A percentile compares a stretch with the other conserved stretches of the same genome.
These are phyloP conservation scores for Magnolia sinica DNA, from an alignment of 164 flowering plant species.

Conservation along the genomic window DNA sequence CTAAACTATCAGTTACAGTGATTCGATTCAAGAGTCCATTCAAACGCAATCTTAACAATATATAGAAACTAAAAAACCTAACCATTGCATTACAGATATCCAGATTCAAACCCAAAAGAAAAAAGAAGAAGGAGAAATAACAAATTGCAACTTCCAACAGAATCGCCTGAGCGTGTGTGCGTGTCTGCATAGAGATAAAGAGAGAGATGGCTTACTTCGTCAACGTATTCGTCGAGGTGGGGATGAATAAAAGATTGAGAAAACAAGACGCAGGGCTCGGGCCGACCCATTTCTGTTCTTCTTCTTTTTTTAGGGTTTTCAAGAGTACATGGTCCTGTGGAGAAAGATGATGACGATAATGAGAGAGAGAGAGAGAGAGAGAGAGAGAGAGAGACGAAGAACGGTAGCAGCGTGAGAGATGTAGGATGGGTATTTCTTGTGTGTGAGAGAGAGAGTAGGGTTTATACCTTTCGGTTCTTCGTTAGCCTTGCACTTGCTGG, in stretches of 20 bases:
- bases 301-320: neutral
- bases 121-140: neutral
- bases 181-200: neutral
- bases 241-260: constrained; percentile 87
- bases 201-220: constrained; percentile 58
- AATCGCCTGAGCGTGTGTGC: neutral
- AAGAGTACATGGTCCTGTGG: neutral
- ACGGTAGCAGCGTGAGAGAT: neutral
- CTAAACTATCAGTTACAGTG: neutral
- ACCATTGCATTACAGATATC: too few species aligned
- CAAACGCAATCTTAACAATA: neutral
- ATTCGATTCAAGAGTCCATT: neutral
- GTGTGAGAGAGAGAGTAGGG: neutral
- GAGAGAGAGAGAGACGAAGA: neutral
- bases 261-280: constrained; percentile 85
- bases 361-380: neutral
- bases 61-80: neutral
- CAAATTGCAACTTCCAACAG: neutral
- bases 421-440: neutral
- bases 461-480: too few species aligned
- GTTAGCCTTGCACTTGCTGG: too few species aligned
- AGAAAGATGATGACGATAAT: too few species aligned
- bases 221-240: constrained; percentile 91
- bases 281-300: constrained; percentile 63
- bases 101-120: too few species aligned